Percentiles rank a stretch among this genome's conserved stretches.
These are phyloP conservation scores for Krasilnikovozyma curviuscula DNA, from an alignment of 768 basidiomycete genomes.

Conservation along the genomic window DNA sequence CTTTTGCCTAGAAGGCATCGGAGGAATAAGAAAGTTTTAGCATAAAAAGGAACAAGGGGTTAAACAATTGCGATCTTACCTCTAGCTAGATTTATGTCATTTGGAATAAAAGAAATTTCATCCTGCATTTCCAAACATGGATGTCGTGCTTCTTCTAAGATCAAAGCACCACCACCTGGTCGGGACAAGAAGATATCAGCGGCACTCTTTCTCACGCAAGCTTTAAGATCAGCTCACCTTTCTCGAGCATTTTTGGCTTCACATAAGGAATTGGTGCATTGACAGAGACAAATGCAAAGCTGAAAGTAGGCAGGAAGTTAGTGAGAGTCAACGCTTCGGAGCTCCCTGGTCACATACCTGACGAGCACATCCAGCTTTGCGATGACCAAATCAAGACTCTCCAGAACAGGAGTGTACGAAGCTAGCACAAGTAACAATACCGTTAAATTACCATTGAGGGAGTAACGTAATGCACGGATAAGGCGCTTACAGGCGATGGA, in stretches of 20 bases:
- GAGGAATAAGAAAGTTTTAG: background rate
- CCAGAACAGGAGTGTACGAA: constrained; percentile 76
- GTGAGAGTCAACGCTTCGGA: background rate
- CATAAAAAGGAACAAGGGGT: background rate
- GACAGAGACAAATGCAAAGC: constrained; percentile 78
- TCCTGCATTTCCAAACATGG: constrained; percentile 95
- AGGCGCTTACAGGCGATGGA: constrained; percentile 56
- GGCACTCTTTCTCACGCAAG: background rate
- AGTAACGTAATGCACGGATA: background rate
- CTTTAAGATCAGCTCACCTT: constrained; percentile 35
- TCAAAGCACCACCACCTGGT: constrained; percentile 58
- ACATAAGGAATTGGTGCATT: constrained; percentile 74
- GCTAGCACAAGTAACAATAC: constrained; percentile 32
- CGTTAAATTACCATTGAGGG: background rate
- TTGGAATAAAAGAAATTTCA: constrained; percentile 83
- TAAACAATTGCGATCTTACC: no score
- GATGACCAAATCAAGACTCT: constrained; percentile 58
- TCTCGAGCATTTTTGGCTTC: constrained; percentile 59
- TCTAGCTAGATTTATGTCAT: constrained; percentile 87
- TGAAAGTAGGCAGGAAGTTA: constrained; percentile 21
- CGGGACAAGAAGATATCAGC: background rate
- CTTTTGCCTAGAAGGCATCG: background rate
- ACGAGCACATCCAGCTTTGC: constrained; percentile 82
- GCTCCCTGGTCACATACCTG: constrained; percentile 36
- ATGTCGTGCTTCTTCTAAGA: constrained; percentile 72